Evolutionary conservation across 2,329 filamentous ascomycete species (phyloP), one percentile per base, ranked within the genome.

Genomic region (Karstenula rhodostoma): DNA sequence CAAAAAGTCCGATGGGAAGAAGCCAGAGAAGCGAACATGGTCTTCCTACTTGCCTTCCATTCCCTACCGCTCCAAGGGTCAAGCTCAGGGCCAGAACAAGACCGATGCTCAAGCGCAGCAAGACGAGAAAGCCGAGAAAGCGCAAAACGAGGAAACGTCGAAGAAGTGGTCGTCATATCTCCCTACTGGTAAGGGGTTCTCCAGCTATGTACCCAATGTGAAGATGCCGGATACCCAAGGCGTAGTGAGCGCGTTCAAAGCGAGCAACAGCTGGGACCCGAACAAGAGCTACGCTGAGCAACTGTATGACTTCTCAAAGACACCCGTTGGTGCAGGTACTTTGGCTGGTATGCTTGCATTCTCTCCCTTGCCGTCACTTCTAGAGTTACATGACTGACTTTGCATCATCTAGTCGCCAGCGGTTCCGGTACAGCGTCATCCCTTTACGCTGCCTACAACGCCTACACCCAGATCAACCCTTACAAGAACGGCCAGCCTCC

Each of bases 221-320:
- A 71, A 76, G 44, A 54, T 77, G 0, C 75, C 73, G 13, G 72
- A 75, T 49, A 75, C 75, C 15, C 79, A 82, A 61, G 71, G 69
- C 6, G 77, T 79, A 2, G 71, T 83, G 6, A 81, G 80, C 42
- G 75, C 80, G 7, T 83, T 83, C 65, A 78, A 81, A 55, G 65
- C 76, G 35, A 78, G 75, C 52, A 81, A 83, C 61, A 67, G 79
- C 27, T 76, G 81, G 35, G 81, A 84, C 60, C 79, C 79, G 2
- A 80, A 76, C 55, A 84, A 84, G 66, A 79, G 79, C 47, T 83
- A 82, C 61, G 74, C 81, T 4, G 80, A 83, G 64, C 82, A 84
- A 63, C 69, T 84, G 15, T 80, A 81, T 58, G 81, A 83, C 58
- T 83, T 84, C 61, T 81, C 79, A 0, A 81, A 82, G 64, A 84